Evolutionary conservation across 805 yeast species (phyloP).

Genomic region (Cyberlindnera petersonii): DNA sequence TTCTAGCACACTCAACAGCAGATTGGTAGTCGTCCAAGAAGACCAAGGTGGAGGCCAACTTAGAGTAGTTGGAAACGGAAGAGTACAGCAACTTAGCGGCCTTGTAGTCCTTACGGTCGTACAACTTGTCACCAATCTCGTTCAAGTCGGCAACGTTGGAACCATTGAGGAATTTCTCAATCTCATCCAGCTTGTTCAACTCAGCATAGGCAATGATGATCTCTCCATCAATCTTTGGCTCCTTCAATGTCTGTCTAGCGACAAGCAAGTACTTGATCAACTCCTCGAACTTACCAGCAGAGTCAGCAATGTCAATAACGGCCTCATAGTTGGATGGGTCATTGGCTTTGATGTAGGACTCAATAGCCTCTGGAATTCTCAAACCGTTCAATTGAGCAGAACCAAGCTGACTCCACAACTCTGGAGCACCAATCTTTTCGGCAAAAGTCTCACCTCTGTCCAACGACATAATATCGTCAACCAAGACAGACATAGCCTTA

Average conservation of each 20-base stretch:
- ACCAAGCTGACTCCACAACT: constrained; percentile 93
- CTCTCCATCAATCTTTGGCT: constrained; percentile 90
- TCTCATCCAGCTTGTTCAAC: constrained; percentile 68
- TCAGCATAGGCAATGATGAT: constrained; percentile 83
- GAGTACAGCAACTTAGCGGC: constrained; percentile 90
- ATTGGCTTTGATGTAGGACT: constrained; percentile 85
- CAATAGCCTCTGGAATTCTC: constrained; percentile 86
- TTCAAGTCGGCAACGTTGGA: constrained; percentile 93
- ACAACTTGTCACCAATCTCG: constrained; percentile 85
- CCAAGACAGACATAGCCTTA: constrained; percentile 85
- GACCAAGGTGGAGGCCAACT: constrained; percentile 94
- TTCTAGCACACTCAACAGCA: constrained; percentile 98
- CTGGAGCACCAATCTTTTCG: constrained; percentile 80
- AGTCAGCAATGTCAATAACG: constrained; percentile 92
- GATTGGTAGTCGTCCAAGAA: constrained; percentile 88
- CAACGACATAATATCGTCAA: constrained; percentile 88
- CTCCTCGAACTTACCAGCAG: constrained; percentile 95
- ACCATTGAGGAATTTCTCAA: constrained; percentile 78
- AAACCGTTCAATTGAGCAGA: constrained; percentile 92
- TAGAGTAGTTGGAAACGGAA: constrained; percentile 88
- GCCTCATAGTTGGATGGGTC: constrained; percentile 87
- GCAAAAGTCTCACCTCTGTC: constrained; percentile 95
- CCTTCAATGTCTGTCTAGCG: constrained; percentile 91
- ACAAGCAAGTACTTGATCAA: constrained; percentile 77
- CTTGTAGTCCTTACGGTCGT: constrained; percentile 74